These are phyloP conservation scores for Oryza brachyantha DNA, from an alignment of 176 grass and related monocot species.

Conservation along the genomic window DNA sequence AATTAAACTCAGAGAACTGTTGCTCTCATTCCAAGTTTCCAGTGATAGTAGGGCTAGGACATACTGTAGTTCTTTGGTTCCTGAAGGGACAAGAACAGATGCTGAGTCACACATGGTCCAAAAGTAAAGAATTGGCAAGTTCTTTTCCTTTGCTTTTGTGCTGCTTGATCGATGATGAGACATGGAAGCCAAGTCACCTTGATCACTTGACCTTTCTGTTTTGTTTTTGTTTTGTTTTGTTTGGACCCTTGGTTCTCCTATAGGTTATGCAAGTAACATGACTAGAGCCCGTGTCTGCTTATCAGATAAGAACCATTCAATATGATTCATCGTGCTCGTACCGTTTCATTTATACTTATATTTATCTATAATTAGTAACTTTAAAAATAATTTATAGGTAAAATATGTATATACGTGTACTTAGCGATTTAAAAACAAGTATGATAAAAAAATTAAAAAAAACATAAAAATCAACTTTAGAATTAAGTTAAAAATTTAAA, in stretches of 20 bases:
- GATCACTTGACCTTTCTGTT: background rate
- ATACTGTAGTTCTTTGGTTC: background rate
- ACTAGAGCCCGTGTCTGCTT: background rate
- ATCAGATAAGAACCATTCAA: background rate
- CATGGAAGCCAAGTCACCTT: slow-evolving; percentile 12
- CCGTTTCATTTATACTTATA: no score
- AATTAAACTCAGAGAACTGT: background rate
- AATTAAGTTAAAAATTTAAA: no score
- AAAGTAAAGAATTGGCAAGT: background rate
- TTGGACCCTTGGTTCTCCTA: background rate
- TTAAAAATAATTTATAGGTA: no score
- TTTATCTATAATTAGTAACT: no score
- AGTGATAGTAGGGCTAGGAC: background rate
- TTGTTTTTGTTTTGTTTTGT: no score
- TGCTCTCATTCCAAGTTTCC: background rate
- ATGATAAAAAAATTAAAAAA: no score
- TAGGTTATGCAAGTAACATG: background rate
- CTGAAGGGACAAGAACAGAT: background rate
- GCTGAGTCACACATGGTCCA: background rate
- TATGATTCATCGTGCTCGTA: no score
- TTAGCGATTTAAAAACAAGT: no score
- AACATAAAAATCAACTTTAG: no score
- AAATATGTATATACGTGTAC: no score
- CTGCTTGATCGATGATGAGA: background rate
- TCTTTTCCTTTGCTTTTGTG: background rate